phyloP scores from a whole-genome alignment of 2,329 filamentous ascomycete genomes.

The Fusarium sp. region DNA sequence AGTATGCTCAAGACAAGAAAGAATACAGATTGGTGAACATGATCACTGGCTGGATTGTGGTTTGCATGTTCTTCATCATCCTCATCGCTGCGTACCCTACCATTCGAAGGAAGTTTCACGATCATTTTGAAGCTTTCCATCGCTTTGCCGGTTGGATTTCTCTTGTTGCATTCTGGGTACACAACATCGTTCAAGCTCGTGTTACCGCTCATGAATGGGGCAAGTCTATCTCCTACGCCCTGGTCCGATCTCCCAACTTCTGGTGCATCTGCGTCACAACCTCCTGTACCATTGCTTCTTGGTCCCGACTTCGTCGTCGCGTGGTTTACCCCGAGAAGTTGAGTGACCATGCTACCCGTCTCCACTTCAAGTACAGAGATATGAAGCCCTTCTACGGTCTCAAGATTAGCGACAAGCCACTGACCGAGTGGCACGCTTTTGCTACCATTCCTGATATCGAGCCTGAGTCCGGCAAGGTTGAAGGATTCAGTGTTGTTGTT shows the following conservation, averaged over 20 bases:
- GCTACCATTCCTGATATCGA: conserved; percentile 23
- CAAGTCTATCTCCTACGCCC: background rate
- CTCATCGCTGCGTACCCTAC: conserved; percentile 8
- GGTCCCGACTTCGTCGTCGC: conserved; percentile 12
- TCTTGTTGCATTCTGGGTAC: conserved; percentile 5
- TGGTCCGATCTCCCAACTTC: conserved; percentile 23
- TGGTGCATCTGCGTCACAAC: conserved; percentile 27
- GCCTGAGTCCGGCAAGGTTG: conserved; percentile 15
- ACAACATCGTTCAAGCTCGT: conserved; percentile 20
- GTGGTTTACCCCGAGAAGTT: conserved; percentile 20
- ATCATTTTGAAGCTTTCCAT: conserved; percentile 25
- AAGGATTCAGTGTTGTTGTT: conserved; percentile 24
- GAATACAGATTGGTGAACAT: conserved; percentile 15
- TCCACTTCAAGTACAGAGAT: conserved; percentile 28
- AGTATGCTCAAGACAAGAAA: conserved; percentile 1
- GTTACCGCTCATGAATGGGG: conserved; percentile 19
- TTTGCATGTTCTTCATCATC: conserved; percentile 18
- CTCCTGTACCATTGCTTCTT: conserved; percentile 15
- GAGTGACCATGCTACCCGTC: conserved; percentile 21
- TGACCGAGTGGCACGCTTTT: conserved; percentile 24
- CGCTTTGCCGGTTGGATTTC: conserved; percentile 25
- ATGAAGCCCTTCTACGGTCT: conserved; percentile 27
- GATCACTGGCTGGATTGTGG: conserved; percentile 19
- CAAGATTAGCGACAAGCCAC: conserved; percentile 28
- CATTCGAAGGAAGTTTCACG: conserved; percentile 23